Base-by-base conservation (phyloP, 2,329 filamentous ascomycete species). In the Apiospora kogelbergensis region DNA sequence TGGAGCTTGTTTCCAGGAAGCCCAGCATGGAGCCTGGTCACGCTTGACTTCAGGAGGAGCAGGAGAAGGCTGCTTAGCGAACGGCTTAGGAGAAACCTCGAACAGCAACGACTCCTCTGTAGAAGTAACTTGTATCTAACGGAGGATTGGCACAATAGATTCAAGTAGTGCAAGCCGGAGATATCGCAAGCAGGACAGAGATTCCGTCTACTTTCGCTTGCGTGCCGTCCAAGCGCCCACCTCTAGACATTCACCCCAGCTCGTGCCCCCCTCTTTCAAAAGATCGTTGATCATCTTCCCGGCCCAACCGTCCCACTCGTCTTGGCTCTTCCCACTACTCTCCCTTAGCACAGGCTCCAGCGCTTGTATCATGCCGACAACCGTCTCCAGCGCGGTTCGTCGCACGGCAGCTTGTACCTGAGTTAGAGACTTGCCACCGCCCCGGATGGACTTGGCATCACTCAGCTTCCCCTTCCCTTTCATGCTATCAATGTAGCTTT, bases 271-370 rank as follows among this genome's bases (percentile, higher is more conserved):
- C 70, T 95, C 91, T 78, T 91, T 90, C 76, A 97, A 86, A 76
- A 98, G 81, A 79, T 96, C 92, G 63, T 89, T 88, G 86, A 94
- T 95, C 91, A 97, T 93, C 80, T 91, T 93, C 48, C 91, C 90
- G 81, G 93, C 89, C 95, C 95, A 98, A 53, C 89, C 85, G 78
- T 97, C 93, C 94, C 94, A 98, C 81, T 98, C 95, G 74, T 97
- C 94, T 76, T 93, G 89, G 75, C 91, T 93, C 84, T 97, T 97
- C 17, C 91, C 92, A 76, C 92, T 97, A 63, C 90, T 89, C 75
- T 97, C 92, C 74, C 92, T 89, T 73, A 98, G 82, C 69, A 96
- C 82, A 6, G 93, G 93, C 80, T 98, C 95, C 75, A 98, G 83
- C 71, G 91, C 91, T 78, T 96, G 93, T 67, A 97, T 93, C 85